Evolutionary conservation across 2,329 filamentous ascomycete genomes (phyloP).

Genomic region (Botrytis byssoidea): DNA sequence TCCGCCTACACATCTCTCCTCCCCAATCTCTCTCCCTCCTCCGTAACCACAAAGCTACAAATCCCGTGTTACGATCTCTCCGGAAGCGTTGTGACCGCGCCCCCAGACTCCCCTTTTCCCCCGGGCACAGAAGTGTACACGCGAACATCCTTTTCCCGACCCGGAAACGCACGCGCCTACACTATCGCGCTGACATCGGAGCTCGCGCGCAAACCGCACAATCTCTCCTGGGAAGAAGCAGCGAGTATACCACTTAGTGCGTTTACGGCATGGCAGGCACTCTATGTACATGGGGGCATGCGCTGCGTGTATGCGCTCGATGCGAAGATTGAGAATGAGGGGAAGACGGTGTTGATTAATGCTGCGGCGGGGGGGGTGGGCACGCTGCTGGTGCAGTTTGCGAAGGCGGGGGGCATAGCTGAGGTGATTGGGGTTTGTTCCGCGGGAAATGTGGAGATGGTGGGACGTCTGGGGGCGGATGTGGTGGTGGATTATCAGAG

Average conservation of each 20-base stretch:
- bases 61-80: conserved; percentile 16
- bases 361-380: conserved; percentile 14
- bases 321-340: neutral
- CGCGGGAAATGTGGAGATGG: neutral
- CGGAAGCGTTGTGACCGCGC: neutral
- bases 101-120: neutral
- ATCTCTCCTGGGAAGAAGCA: conserved; percentile 12
- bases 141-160: neutral
- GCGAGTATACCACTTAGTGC: conserved; percentile 9
- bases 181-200: neutral
- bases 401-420: neutral
- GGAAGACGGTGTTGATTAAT: neutral
- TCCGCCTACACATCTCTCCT: neutral
- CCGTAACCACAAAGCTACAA: neutral
- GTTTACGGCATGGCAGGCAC: conserved; percentile 17
- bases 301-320: neutral
- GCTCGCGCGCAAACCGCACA: neutral
- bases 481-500: conserved; percentile 6
- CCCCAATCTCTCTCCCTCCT: neutral
- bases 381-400: neutral
- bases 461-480: neutral
- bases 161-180: conserved; percentile 16
- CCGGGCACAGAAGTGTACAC: neutral
- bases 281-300: conserved; percentile 8
- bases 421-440: conserved; percentile 4